These are phyloP conservation scores for Alternaria gansuensis DNA, from an alignment of 2,329 filamentous ascomycete species.

Conservation along the genomic window DNA sequence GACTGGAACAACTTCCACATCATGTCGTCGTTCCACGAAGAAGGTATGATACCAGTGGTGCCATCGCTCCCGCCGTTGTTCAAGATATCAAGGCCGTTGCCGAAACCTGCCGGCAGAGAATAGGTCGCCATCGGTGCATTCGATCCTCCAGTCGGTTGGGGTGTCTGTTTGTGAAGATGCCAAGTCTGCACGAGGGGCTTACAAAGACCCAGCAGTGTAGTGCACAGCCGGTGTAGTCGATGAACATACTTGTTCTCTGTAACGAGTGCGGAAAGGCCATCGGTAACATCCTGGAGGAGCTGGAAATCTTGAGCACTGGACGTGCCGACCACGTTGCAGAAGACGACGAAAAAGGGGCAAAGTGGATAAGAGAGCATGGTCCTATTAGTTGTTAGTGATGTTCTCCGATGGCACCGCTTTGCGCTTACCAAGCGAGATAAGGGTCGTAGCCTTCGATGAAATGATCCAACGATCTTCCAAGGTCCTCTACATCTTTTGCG, in stretches of 20 bases:
- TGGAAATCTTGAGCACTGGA: constrained; percentile 44
- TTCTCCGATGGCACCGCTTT: no score
- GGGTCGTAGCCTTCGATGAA: constrained; percentile 45
- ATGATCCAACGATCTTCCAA: constrained; percentile 36
- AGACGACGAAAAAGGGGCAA: constrained; percentile 49
- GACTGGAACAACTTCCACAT: constrained; percentile 49
- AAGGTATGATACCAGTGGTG: constrained; percentile 22
- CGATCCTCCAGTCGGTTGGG: not conserved
- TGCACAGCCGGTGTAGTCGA: constrained; percentile 41
- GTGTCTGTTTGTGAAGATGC: not conserved
- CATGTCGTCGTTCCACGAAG: constrained; percentile 47
- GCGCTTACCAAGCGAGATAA: constrained; percentile 41
- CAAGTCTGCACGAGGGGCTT: constrained; percentile 37
- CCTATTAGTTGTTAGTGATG: constrained; percentile 31
- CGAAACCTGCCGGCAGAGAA: constrained; percentile 4
- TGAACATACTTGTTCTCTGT: constrained; percentile 44
- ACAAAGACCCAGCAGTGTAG: constrained; percentile 43
- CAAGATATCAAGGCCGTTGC: constrained; percentile 4
- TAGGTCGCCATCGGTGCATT: not conserved
- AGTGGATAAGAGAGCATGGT: constrained; percentile 48
- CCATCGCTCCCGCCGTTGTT: constrained; percentile 4
- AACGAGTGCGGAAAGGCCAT: constrained; percentile 39
- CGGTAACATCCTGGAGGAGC: constrained; percentile 43
- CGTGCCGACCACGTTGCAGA: constrained; percentile 51
- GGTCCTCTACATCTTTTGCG: constrained; percentile 37